Evolutionary conservation across 805 yeast species (phyloP).

Genomic region (Spathaspora hagerdaliae): DNA sequence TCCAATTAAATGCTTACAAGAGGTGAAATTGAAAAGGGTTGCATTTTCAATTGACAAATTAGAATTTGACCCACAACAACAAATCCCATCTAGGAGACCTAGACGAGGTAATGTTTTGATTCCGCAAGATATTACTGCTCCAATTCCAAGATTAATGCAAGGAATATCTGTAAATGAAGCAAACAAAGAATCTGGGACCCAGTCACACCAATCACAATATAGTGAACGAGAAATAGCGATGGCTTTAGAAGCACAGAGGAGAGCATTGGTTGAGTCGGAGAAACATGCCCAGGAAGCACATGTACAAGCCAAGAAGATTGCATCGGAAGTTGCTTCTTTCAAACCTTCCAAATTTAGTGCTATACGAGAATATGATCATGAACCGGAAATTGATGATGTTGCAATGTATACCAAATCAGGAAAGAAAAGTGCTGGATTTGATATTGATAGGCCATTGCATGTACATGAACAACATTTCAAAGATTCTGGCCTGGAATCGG

Average conservation of each 20-base stretch:
- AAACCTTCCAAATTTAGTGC: constrained; percentile 16
- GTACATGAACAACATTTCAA: constrained; percentile 50
- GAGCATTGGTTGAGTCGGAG: constrained; percentile 55
- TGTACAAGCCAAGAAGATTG: constrained; percentile 63
- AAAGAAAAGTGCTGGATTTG: constrained; percentile 6
- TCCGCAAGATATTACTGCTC: constrained; percentile 65
- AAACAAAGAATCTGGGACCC: constrained; percentile 15
- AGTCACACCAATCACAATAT: constrained; percentile 21
- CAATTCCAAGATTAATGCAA: constrained; percentile 59
- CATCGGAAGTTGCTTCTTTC: constrained; percentile 56
- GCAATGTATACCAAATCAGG: neutral
- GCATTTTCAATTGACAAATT: constrained; percentile 74
- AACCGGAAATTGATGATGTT: constrained; percentile 3
- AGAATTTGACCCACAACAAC: constrained; percentile 71
- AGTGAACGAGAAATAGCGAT: constrained; percentile 46
- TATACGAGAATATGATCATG: constrained; percentile 5
- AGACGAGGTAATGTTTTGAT: constrained; percentile 47
- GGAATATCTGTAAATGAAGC: constrained; percentile 56
- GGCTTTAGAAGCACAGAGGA: constrained; percentile 58
- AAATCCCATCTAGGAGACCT: constrained; percentile 55
- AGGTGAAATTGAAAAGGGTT: constrained; percentile 53
- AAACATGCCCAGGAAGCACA: constrained; percentile 78
- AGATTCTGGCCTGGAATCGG: constrained; percentile 14
- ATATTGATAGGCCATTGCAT: constrained; percentile 70
- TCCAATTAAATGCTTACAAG: constrained; percentile 30